Evolutionary conservation across 208 protist species (phyloP).

Genomic region (Plasmodiophora brassicae): DNA sequence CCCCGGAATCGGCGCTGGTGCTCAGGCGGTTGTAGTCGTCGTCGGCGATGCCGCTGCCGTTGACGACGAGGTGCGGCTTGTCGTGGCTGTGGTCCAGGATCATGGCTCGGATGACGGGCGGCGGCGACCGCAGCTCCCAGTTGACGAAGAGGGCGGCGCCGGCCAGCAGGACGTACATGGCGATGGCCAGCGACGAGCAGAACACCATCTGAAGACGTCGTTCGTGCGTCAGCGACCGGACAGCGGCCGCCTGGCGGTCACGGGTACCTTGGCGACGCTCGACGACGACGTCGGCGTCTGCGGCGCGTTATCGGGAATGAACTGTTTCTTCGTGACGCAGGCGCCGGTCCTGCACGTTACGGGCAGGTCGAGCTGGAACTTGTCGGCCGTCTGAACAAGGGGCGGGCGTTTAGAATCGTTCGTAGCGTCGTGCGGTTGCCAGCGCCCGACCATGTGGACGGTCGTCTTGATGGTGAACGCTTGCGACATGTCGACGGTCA

Average conservation of each 20-base stretch:
- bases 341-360: too few species aligned
- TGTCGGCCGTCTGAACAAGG: too few species aligned
- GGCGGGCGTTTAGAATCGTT: too few species aligned
- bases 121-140: not conserved
- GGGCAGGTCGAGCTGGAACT: too few species aligned
- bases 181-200: not conserved
- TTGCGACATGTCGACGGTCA: not conserved
- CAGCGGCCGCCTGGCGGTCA: too few species aligned
- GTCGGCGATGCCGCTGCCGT: not conserved
- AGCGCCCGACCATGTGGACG: not conserved
- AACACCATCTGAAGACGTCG: conserved; percentile 21
- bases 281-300: too few species aligned
- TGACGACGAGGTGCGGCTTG: not conserved
- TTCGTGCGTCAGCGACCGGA: too few species aligned
- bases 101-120: not conserved
- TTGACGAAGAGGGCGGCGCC: not conserved
- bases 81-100: not conserved
- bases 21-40: not conserved
- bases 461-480: not conserved
- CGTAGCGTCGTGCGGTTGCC: too few species aligned
- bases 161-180: not conserved
- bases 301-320: too few species aligned
- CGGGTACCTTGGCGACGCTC: too few species aligned
- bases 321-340: too few species aligned
- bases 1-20: too few species aligned